Evolutionary conservation across 2,329 filamentous ascomycete species (phyloP), one percentile per base, ranked within the genome.

Genomic region (Spiromastix sp.): DNA sequence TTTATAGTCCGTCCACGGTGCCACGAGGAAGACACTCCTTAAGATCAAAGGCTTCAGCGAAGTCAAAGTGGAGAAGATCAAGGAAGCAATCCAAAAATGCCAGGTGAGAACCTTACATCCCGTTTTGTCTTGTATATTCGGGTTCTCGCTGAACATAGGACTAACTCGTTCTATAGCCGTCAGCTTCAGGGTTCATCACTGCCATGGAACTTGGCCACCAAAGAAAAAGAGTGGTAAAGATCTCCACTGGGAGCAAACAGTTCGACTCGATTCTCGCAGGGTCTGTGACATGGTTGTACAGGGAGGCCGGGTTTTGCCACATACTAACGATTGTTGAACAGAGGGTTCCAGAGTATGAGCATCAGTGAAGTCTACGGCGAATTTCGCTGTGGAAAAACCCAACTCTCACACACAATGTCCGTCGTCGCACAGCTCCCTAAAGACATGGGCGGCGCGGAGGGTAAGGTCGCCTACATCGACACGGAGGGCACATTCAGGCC

Each of bases 11-110:
- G 72, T 81, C 22, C 68, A 77, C 43, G 63, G 67, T 11, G 71
- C 73, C 11, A 78, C 74, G 27, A 68, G 72, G 34, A 72, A 69
- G 47, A 72, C 65, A 12, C 62, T 81, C 11, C 57, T 75, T 35
- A 80, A 75, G 52, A 80, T 81, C 54, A 80, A 79, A 49, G 78
- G 77, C 6, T 79, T 81, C 55, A 80, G 76, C 38, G 77, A 81
- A 51, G 66, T 74, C 49, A 81, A 81, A 54, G 77, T 81, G 3
- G 77, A 81, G 43, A 81, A 81, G 54, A 68, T 81, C 51, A 81
- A 79, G 49, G 78, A 81, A 45, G 77, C 77, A 32, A 68, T 76
- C 36, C 64, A 66, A 30, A 79, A 79, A 53, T 75, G 71, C 40
- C 59, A 71, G 53, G 72, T 75, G 54, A 36, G 56, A 48, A 4